phyloP scores from a whole-genome alignment of 345 rosid genomes.

The Kandelia obovata region DNA sequence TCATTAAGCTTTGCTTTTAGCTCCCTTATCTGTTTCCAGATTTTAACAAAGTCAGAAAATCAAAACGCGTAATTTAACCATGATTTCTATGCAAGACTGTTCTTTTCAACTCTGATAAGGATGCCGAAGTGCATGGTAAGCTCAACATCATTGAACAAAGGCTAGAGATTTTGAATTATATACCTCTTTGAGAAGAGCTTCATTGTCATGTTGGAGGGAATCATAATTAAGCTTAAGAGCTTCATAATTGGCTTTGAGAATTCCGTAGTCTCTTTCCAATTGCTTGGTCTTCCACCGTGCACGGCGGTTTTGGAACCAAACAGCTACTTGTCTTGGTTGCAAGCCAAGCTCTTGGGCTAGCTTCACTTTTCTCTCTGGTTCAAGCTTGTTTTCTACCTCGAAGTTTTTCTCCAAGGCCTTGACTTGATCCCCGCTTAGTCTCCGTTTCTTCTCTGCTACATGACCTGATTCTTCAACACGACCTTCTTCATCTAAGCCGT shows the following conservation, averaged over 20 bases:
- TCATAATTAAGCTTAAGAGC: slow-evolving; percentile 58
- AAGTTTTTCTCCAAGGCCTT: slow-evolving; percentile 84
- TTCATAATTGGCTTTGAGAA: slow-evolving; percentile 55
- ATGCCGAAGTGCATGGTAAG: not conserved
- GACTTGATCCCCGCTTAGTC: slow-evolving; percentile 71
- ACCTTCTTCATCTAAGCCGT: slow-evolving; percentile 74
- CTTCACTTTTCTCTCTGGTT: slow-evolving; percentile 74
- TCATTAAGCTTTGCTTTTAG: slow-evolving; percentile 65
- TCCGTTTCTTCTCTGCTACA: slow-evolving; percentile 70
- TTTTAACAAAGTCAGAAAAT: not conserved
- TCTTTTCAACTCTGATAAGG: too few relatives aligned
- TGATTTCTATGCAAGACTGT: too few relatives aligned
- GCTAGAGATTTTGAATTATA: not conserved
- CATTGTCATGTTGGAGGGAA: slow-evolving; percentile 67
- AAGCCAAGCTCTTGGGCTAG: slow-evolving; percentile 80
- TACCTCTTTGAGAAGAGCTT: slow-evolving; percentile 81
- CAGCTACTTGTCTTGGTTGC: slow-evolving; percentile 87
- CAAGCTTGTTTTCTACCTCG: slow-evolving; percentile 82
- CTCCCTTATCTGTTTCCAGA: slow-evolving; percentile 54
- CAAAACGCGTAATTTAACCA: not conserved
- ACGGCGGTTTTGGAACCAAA: slow-evolving; percentile 91
- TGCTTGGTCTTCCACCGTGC: slow-evolving; percentile 90
- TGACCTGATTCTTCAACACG: slow-evolving; percentile 65
- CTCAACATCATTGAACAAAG: not conserved
- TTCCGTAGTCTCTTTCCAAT: slow-evolving; percentile 61